Percentiles rank a stretch among this genome's conserved stretches.
phyloP scores from a whole-genome alignment of 75 land plant genomes.

The Pinus taeda region DNA sequence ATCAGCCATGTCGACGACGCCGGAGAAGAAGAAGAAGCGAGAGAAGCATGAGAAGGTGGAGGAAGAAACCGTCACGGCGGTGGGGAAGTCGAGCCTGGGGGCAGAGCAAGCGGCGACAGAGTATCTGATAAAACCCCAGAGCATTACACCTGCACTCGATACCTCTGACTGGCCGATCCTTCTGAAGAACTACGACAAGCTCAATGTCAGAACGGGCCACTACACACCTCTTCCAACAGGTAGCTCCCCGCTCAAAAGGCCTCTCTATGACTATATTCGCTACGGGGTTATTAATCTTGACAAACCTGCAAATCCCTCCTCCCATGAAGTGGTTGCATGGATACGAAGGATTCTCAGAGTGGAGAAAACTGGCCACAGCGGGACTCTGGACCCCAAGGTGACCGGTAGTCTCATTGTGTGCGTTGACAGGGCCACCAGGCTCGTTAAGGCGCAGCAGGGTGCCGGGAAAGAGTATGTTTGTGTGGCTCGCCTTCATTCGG shows the following conservation, averaged over 20 bases:
- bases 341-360: conserved; percentile 83
- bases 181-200: conserved; percentile 93
- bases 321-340: conserved; percentile 97
- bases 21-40: conserved; percentile 14
- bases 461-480: conserved; percentile 99
- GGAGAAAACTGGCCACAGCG: conserved; percentile 91
- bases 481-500: conserved; percentile 80
- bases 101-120: conserved; percentile 33
- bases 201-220: conserved; percentile 95
- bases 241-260: conserved; percentile 86
- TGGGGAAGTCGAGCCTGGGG: background rate
- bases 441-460: conserved; percentile 94
- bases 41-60: conserved; percentile 3
- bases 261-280: conserved; percentile 75
- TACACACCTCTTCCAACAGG: conserved; percentile 93
- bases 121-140: conserved; percentile 85
- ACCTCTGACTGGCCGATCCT: conserved; percentile 94
- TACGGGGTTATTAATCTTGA: conserved; percentile 93
- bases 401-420: conserved; percentile 93
- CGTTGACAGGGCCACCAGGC: conserved; percentile 85
- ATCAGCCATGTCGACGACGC: conserved; percentile 4
- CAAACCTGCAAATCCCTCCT: conserved; percentile 92
- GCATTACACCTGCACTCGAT: conserved; percentile 70
- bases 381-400: conserved; percentile 94
- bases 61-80: conserved; percentile 3